Percentiles rank a stretch among this genome's conserved stretches.
Conservation (phyloP, 2,329 filamentous ascomycete genomes). For the Apiospora kogelbergensis region DNA sequence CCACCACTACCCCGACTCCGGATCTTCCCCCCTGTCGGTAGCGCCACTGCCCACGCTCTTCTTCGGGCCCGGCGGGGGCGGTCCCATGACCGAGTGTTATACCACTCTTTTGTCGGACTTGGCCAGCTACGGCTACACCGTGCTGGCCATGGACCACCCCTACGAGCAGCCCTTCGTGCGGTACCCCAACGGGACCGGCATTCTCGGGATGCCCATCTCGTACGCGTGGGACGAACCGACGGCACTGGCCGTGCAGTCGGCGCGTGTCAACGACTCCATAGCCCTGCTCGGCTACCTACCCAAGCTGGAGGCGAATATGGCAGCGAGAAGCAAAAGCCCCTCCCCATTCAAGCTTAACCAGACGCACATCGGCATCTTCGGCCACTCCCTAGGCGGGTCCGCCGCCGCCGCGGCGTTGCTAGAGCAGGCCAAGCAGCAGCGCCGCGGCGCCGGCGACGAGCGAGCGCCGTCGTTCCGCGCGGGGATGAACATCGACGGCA, state of each 20-base stretch:
- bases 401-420: conserved; percentile 21
- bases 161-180: conserved; percentile 29
- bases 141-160: conserved; percentile 28
- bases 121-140: conserved; percentile 24
- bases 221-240: conserved; percentile 10
- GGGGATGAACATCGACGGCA: conserved; percentile 25
- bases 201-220: conserved; percentile 19
- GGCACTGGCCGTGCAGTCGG: conserved; percentile 15
- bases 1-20: too few species aligned
- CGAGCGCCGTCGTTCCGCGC: conserved; percentile 16
- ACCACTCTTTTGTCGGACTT: conserved; percentile 23
- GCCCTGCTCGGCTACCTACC: conserved; percentile 22
- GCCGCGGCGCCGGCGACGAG: too few species aligned
- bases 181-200: conserved; percentile 28
- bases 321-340: too few species aligned
- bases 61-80: conserved; percentile 16
- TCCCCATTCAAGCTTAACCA: conserved; percentile 18
- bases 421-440: background rate
- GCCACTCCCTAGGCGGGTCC: conserved; percentile 24
- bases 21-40: background rate
- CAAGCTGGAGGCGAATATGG: conserved; percentile 14
- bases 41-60: conserved; percentile 18
- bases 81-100: conserved; percentile 20
- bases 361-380: conserved; percentile 20
- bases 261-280: conserved; percentile 19